A percentile compares a stretch with the other conserved stretches of the same genome.
These are phyloP conservation scores for Abrus precatorius DNA, from an alignment of 306 rosid species.

Conservation along the genomic window DNA sequence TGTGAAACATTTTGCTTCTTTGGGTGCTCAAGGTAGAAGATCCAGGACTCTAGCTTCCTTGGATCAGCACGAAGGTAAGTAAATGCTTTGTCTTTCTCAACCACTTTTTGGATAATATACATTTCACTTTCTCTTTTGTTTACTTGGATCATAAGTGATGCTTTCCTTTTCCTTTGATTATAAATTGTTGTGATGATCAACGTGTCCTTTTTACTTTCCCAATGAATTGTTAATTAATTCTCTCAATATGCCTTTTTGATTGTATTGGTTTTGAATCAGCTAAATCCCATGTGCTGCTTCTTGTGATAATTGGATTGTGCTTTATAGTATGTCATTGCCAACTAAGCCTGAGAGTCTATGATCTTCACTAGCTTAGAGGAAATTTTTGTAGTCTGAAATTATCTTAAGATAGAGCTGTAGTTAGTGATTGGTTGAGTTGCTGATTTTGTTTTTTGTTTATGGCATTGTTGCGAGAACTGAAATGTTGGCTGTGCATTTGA, in stretches of 20 bases:
- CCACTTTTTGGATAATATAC: slow-evolving; percentile 49
- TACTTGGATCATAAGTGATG: slow-evolving; percentile 90
- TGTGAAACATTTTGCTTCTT: slow-evolving; percentile 64
- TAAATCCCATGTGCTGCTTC: slow-evolving; percentile 23
- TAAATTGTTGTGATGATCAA: slow-evolving; percentile 46
- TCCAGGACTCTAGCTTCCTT: slow-evolving; percentile 67
- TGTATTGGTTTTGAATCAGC: slow-evolving; percentile 45
- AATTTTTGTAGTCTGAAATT: slow-evolving; percentile 23
- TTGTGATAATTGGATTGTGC: slow-evolving; percentile 25
- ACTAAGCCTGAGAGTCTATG: slow-evolving; percentile 36
- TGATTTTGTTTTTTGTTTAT: slow-evolving; percentile 18
- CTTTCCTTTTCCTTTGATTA: slow-evolving; percentile 61
- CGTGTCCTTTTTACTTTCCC: slow-evolving; percentile 50
- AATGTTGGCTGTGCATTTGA: slow-evolving; percentile 20
- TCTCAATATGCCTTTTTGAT: slow-evolving; percentile 36
- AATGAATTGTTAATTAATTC: slow-evolving; percentile 48
- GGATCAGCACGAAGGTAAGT: slow-evolving; percentile 81
- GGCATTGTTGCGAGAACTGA: slow-evolving; percentile 34
- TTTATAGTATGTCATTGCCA: slow-evolving; percentile 34
- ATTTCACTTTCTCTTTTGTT: slow-evolving; percentile 66
- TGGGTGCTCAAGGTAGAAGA: slow-evolving; percentile 73
- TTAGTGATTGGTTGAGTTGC: slow-evolving; percentile 29
- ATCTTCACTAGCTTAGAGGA: slow-evolving; percentile 29
- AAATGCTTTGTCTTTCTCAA: slow-evolving; percentile 63
- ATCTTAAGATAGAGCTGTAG: slow-evolving; percentile 29